Conservation (phyloP, 2,329 filamentous ascomycete species). For the Periconia macrospinosa region DNA sequence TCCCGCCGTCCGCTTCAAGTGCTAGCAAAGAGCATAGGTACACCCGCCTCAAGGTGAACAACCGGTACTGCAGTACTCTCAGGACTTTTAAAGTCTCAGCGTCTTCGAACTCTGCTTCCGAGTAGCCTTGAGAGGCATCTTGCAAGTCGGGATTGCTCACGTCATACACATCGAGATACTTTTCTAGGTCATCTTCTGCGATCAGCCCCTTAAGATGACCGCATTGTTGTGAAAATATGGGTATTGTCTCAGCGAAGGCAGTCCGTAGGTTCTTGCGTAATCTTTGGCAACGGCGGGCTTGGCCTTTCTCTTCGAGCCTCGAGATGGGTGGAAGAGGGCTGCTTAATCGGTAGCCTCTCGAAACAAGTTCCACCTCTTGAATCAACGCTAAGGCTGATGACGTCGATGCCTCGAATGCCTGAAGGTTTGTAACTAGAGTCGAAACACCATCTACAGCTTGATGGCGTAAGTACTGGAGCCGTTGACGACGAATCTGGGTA, state of each 20-base stretch:
- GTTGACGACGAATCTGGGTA: conserved; percentile 74
- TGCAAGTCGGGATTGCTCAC: conserved; percentile 51
- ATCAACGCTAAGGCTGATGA: conserved; percentile 78
- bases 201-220: conserved; percentile 71
- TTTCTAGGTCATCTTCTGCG: conserved; percentile 80
- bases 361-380: conserved; percentile 94
- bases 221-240: conserved; percentile 71
- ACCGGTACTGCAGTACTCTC: conserved; percentile 66
- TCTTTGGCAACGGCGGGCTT: conserved; percentile 76
- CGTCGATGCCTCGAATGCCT: conserved; percentile 77
- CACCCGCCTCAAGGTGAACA: conserved; percentile 79
- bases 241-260: conserved; percentile 70
- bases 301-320: conserved; percentile 80
- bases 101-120: conserved; percentile 72
- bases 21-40: conserved; percentile 88
- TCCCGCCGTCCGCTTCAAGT: conserved; percentile 78
- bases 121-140: conserved; percentile 56
- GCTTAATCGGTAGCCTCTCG: conserved; percentile 85
- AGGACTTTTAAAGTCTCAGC: conserved; percentile 76
- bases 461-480: conserved; percentile 75
- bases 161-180: conserved; percentile 77
- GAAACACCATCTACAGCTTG: conserved; percentile 72
- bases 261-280: conserved; percentile 75
- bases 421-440: conserved; percentile 70
- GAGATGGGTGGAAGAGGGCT: conserved; percentile 89